Evolutionary conservation across 352 stramenopile genomes (phyloP).

Genomic region (Globisporangium cylindrosporum): DNA sequence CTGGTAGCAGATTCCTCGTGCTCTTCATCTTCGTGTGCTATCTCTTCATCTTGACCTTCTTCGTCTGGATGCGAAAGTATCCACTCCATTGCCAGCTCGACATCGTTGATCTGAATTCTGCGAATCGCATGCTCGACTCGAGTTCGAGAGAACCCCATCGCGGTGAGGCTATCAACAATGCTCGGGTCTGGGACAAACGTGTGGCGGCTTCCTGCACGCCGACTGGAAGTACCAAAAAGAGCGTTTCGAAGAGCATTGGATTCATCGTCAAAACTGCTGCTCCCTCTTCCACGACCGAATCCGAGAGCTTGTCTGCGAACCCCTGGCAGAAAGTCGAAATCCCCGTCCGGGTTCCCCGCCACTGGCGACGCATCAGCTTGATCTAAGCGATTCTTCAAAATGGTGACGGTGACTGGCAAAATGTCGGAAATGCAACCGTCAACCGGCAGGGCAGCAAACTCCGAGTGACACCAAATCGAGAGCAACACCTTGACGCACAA

Average conservation of each 20-base stretch:
- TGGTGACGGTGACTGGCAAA: slow-evolving; percentile 63
- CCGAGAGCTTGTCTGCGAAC: slow-evolving; percentile 34
- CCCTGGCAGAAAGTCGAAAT: slow-evolving; percentile 25
- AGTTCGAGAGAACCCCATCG: slow-evolving; percentile 94
- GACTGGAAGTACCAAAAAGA: slow-evolving; percentile 40
- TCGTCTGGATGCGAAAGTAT: slow-evolving; percentile 89
- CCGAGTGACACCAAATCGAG: slow-evolving; percentile 55
- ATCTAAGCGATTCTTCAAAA: slow-evolving; percentile 78
- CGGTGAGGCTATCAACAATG: slow-evolving; percentile 89
- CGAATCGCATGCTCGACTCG: slow-evolving; percentile 91
- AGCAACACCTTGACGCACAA: slow-evolving; percentile 57
- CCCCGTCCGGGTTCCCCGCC: slow-evolving; percentile 18
- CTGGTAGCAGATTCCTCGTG: slow-evolving; percentile 13
- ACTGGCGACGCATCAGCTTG: slow-evolving; percentile 22
- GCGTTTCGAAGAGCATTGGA: slow-evolving; percentile 39
- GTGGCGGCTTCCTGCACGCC: slow-evolving; percentile 28
- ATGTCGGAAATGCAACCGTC: slow-evolving; percentile 59
- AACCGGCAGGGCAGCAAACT: slow-evolving; percentile 38
- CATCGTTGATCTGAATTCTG: slow-evolving; percentile 85
- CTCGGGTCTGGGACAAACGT: slow-evolving; percentile 89
- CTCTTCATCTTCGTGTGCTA: slow-evolving; percentile 26
- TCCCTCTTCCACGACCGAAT: slow-evolving; percentile 25
- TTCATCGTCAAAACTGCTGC: slow-evolving; percentile 38
- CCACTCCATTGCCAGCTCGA: slow-evolving; percentile 97
- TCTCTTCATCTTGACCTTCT: slow-evolving; percentile 33